Base-by-base conservation (phyloP, 2,329 filamentous ascomycete genomes). In the Stemphylium beticola region DNA sequence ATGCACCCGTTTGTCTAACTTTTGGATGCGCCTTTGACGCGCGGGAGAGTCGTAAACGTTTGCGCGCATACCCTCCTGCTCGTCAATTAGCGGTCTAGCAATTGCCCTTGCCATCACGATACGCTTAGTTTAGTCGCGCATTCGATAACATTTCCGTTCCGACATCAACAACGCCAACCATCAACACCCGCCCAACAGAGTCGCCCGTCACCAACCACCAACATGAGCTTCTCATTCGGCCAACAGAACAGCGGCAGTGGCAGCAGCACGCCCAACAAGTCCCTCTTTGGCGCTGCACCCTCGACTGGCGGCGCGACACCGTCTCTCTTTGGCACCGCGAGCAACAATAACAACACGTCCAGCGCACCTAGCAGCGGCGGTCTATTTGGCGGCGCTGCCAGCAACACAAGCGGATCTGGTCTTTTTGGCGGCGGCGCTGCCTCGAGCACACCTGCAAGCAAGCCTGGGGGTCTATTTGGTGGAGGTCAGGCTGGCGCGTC, bases 201-300 rank as follows among this genome's bases (percentile, higher is more conserved):
- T 26, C 41, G 46, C 5, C 42, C 42, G 26, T 49, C 49, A n/a
- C 42, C 57, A 36, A 58, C 51, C 58, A 40, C 60, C 54, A 60
- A 55, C 43, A 73, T 71, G 52, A 45, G 40, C 47, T 55, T 51
- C 40, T 38, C 55, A 17, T 81, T 78, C 46, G 76, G 76, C 50
- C 43, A 46, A 47, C 45, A 52, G 53, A 57, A 45, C 49, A 60
- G 53, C 40, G 55, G 34, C 39, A 53, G 45, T 39, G 53, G 57
- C 45, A 54, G 62, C 41, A 66, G 55, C 55, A 66, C 69, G 31
- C 63, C 72, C 1, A 68, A 63, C 53, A 69, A 71, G 53, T 56
- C 72, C 11, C 67, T 75, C 49, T 75, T 75, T 42, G 66, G 61
- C 42, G 61, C 61, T 36, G 54, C 59, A 34, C 43, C 42, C 45